Evolutionary conservation across 2,329 filamentous ascomycete genomes (phyloP).

Genomic region (Colletotrichum limetticola): DNA sequence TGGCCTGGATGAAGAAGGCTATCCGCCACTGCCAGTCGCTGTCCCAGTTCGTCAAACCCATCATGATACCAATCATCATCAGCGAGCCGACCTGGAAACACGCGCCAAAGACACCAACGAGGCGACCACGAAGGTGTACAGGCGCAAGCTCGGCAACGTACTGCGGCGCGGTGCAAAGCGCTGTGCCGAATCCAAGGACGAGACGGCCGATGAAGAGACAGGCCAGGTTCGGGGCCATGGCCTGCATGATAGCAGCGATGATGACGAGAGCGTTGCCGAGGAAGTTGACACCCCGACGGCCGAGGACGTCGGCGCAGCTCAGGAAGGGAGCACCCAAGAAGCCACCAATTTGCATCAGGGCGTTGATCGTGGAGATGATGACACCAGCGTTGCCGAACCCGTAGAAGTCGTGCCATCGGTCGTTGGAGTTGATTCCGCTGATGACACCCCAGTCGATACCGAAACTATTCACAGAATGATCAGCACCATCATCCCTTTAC

Average conservation of each 20-base stretch:
- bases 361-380: constrained; percentile 55
- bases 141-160: constrained; percentile 44
- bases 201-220: constrained; percentile 63
- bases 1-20: constrained; percentile 55
- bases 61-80: constrained; percentile 54
- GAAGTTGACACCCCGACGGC: constrained; percentile 61
- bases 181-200: constrained; percentile 62
- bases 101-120: constrained; percentile 59
- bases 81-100: constrained; percentile 57
- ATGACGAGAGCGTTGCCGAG: constrained; percentile 57
- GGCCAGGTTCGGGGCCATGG: constrained; percentile 46
- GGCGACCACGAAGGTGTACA: constrained; percentile 49
- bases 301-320: constrained; percentile 60
- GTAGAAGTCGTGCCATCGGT: constrained; percentile 56
- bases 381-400: constrained; percentile 52
- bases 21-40: constrained; percentile 50
- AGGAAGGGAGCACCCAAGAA: constrained; percentile 61
- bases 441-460: constrained; percentile 63
- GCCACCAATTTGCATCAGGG: constrained; percentile 58
- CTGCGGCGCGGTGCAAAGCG: constrained; percentile 42
- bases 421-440: constrained; percentile 54
- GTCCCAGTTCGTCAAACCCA: constrained; percentile 50
- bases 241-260: constrained; percentile 54
- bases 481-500: neutral
- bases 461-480: constrained; percentile 38